Conservation (phyloP, 1,139 yeast genomes). For the Yamadazyma trypodendri region DNA sequence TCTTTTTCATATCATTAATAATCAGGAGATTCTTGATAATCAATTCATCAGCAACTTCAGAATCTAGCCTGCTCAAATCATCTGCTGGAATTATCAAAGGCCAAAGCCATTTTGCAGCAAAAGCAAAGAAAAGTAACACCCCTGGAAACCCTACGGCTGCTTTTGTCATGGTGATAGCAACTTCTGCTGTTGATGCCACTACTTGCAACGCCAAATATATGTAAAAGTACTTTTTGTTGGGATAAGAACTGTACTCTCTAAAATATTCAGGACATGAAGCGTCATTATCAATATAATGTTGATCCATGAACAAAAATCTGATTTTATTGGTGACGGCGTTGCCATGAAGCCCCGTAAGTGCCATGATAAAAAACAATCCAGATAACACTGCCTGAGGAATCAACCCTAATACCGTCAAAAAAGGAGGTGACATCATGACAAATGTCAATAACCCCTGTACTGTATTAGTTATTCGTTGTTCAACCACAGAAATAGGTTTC, state of each 20-base stretch:
- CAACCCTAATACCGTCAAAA: slow-evolving; percentile 71
- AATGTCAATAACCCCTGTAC: slow-evolving; percentile 80
- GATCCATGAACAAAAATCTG: slow-evolving; percentile 64
- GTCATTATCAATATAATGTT: slow-evolving; percentile 36
- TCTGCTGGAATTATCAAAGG: slow-evolving; percentile 61
- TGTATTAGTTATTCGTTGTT: slow-evolving; percentile 83
- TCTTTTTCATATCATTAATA: slow-evolving; percentile 9
- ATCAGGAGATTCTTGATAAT: slow-evolving; percentile 14
- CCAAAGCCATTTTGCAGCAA: slow-evolving; percentile 69
- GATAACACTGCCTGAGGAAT: slow-evolving; percentile 95
- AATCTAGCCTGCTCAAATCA: slow-evolving; percentile 65
- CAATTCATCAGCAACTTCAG: slow-evolving; percentile 59
- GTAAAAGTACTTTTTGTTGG: slow-evolving; percentile 49
- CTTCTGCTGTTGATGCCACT: slow-evolving; percentile 73
- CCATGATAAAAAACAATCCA: slow-evolving; percentile 93
- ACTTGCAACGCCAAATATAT: slow-evolving; percentile 59
- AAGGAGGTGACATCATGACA: slow-evolving; percentile 88
- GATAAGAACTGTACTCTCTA: slow-evolving; percentile 30
- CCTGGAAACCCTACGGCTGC: slow-evolving; percentile 97
- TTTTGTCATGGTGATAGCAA: slow-evolving; percentile 79
- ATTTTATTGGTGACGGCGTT: slow-evolving; percentile 66
- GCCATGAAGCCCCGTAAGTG: slow-evolving; percentile 70
- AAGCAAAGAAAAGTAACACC: slow-evolving; percentile 56
- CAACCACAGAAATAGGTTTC: slow-evolving; percentile 64
- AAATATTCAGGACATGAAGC: slow-evolving; percentile 37